Evolutionary conservation across 805 yeast genomes (phyloP).

Genomic region (Naumovozyma baii): DNA sequence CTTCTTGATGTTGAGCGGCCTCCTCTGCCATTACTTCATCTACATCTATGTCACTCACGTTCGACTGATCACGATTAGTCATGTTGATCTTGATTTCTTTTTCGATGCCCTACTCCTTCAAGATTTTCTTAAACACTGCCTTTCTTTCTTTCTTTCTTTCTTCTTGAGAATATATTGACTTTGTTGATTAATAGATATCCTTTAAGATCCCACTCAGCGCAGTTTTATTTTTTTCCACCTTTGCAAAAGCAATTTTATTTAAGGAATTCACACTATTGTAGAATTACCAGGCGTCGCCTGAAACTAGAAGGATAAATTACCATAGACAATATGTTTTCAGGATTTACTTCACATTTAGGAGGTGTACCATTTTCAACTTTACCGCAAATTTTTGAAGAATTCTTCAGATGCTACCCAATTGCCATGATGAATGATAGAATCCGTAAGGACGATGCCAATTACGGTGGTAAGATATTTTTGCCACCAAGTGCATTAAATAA

Average conservation of each 20-base stretch:
- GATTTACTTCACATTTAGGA: constrained; percentile 25
- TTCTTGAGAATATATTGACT: no score
- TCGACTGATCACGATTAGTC: no score
- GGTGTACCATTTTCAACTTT: constrained; percentile 21
- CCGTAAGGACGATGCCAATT: constrained; percentile 71
- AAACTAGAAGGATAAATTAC: no score
- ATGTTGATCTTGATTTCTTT: no score
- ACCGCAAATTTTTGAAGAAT: constrained; percentile 62
- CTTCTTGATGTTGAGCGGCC: constrained; percentile 1
- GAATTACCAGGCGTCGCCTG: no score
- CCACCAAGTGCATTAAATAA: constrained; percentile 90
- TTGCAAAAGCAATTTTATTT: no score
- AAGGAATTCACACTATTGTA: no score
- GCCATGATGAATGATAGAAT: constrained; percentile 75
- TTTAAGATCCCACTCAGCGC: neutral
- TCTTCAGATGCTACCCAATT: constrained; percentile 86
- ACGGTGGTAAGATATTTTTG: constrained; percentile 88
- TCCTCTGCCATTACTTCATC: neutral
- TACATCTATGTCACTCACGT: neutral
- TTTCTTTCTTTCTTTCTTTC: no score
- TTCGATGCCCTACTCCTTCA: no score
- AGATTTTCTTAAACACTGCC: no score
- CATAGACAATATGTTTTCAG: constrained; percentile 36
- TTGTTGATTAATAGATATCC: neutral
- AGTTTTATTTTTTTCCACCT: no score